Percentiles rank a stretch among this genome's conserved stretches.
Conservation (phyloP, 2,329 filamentous ascomycete species). For the Pseudopithomyces chartarum region DNA sequence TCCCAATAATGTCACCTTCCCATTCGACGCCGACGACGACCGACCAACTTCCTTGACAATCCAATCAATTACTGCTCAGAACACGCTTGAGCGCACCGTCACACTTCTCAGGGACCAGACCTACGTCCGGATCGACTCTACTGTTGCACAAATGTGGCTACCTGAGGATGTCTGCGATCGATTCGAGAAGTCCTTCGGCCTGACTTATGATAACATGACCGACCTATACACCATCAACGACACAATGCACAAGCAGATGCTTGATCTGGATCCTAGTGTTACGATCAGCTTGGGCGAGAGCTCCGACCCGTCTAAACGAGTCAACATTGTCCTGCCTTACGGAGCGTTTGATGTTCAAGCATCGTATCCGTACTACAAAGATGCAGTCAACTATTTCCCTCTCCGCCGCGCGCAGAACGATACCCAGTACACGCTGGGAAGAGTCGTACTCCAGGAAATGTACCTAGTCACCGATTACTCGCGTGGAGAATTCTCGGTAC, state of each 20-base stretch:
- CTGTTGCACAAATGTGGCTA: slow-evolving; percentile 42
- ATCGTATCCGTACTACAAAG: slow-evolving; percentile 60
- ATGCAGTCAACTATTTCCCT: slow-evolving; percentile 69
- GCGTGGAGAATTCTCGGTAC: slow-evolving; percentile 39
- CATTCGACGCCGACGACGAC: slow-evolving; percentile 22
- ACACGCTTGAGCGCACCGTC: slow-evolving; percentile 16
- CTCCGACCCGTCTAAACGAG: slow-evolving; percentile 29
- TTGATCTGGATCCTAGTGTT: slow-evolving; percentile 33
- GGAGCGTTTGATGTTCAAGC: slow-evolving; percentile 51
- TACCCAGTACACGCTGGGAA: slow-evolving; percentile 64
- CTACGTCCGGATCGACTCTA: slow-evolving; percentile 38
- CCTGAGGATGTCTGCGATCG: slow-evolving; percentile 36
- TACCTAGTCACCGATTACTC: slow-evolving; percentile 54
- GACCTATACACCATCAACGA: slow-evolving; percentile 48
- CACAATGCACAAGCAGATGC: slow-evolving; percentile 39
- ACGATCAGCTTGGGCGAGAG: slow-evolving; percentile 35
- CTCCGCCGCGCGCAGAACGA: slow-evolving; percentile 60
- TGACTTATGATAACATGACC: slow-evolving; percentile 44
- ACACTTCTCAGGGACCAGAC: slow-evolving; percentile 13
- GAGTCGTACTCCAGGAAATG: slow-evolving; percentile 70
- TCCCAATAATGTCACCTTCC: slow-evolving; percentile 20
- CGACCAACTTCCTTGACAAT: slow-evolving; percentile 18
- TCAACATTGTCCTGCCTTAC: slow-evolving; percentile 50
- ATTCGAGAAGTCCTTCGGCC: slow-evolving; percentile 30
- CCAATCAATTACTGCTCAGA: slow-evolving; percentile 17